Conservation (phyloP, 2,329 filamentous ascomycete genomes). For the Neurospora sp. region DNA sequence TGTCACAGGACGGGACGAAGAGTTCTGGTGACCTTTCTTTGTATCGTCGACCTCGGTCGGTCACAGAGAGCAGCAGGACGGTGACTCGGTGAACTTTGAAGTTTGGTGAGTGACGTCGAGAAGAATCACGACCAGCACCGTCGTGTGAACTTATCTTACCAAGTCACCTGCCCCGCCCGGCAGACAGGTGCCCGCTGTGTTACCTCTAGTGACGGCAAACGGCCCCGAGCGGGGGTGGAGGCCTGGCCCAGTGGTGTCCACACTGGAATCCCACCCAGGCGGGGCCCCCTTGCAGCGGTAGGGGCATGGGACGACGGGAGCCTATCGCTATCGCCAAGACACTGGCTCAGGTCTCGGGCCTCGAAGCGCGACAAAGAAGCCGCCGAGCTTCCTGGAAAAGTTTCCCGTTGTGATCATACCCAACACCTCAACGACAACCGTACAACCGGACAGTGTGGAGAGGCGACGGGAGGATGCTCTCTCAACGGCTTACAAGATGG, state of each 20-base stretch:
- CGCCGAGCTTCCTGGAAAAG: conserved; percentile 8
- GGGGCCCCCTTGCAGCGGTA: conserved; percentile 7
- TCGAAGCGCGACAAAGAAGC: conserved; percentile 1
- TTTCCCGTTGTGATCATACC: not conserved
- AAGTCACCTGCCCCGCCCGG: not conserved
- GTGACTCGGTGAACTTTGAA: not conserved
- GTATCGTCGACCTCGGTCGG: not conserved
- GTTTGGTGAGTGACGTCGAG: not conserved
- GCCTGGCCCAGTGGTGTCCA: not conserved
- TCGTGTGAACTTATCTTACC: not conserved
- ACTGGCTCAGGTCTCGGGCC: conserved; percentile 2
- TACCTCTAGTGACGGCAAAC: not conserved
- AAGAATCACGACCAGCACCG: not conserved
- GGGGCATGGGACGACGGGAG: conserved; percentile 9
- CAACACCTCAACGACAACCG: not conserved
- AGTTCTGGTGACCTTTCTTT: not conserved
- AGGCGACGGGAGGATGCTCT: conserved; percentile 13
- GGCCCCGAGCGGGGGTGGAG: not conserved
- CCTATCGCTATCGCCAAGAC: conserved; percentile 10
- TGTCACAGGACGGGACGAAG: not conserved
- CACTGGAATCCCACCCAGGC: not conserved
- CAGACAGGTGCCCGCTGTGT: not conserved
- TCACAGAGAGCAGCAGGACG: not conserved
- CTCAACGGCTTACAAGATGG: conserved; percentile 11
- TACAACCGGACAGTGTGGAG: not conserved